These are phyloP conservation scores for Cladosporium sp. DNA, from an alignment of 2,329 filamentous ascomycete genomes.

Conservation along the genomic window DNA sequence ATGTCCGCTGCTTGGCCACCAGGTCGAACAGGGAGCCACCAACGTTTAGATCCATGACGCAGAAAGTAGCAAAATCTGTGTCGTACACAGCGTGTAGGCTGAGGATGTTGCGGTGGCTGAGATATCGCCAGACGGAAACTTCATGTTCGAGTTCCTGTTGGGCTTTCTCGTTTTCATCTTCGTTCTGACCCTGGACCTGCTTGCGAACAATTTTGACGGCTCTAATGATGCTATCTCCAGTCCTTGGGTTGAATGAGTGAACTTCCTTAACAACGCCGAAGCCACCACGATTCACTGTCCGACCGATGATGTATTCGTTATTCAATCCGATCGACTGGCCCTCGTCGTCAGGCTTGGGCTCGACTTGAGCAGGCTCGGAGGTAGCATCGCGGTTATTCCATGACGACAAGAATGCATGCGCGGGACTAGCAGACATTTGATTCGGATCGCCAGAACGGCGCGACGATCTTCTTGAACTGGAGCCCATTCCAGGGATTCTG, in stretches of 20 bases:
- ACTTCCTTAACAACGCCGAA: slow-evolving; percentile 66
- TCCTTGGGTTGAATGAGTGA: slow-evolving; percentile 51
- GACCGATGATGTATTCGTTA: slow-evolving; percentile 62
- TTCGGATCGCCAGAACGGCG: slow-evolving; percentile 25
- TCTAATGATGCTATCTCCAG: slow-evolving; percentile 49
- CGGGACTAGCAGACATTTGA: slow-evolving; percentile 28
- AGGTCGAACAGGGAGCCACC: slow-evolving; percentile 63
- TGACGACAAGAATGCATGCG: slow-evolving; percentile 28
- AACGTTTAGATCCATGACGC: slow-evolving; percentile 60
- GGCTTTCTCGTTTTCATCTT: slow-evolving; percentile 60
- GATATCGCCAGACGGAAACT: slow-evolving; percentile 62
- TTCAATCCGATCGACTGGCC: slow-evolving; percentile 60
- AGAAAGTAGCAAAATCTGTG: slow-evolving; percentile 65
- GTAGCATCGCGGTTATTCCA: slow-evolving; percentile 21
- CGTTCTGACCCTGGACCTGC: slow-evolving; percentile 50
- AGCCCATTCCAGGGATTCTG: slow-evolving; percentile 17
- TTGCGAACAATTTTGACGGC: slow-evolving; percentile 68
- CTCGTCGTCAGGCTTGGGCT: slow-evolving; percentile 58
- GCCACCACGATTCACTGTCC: slow-evolving; percentile 61
- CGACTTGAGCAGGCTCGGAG: slow-evolving; percentile 20
- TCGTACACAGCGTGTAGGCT: slow-evolving; percentile 62
- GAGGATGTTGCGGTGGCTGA: slow-evolving; percentile 59
- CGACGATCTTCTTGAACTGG: slow-evolving; percentile 22
- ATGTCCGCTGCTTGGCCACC: slow-evolving; percentile 49
- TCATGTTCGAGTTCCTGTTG: slow-evolving; percentile 67